Evolutionary conservation across 164 flowering plant species (phyloP).

Genomic region (Hamamelis virginiana): DNA sequence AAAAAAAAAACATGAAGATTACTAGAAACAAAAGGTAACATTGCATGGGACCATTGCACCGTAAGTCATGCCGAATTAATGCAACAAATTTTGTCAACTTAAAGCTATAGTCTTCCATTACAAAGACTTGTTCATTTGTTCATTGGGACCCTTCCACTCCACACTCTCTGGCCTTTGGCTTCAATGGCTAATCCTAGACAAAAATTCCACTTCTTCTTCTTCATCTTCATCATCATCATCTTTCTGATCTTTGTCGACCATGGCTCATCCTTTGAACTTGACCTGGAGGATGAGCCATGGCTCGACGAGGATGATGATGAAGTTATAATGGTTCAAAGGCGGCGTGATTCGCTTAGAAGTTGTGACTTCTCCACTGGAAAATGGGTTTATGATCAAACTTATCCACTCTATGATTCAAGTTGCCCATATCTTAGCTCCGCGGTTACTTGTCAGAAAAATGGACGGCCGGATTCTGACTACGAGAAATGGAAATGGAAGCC

Average conservation of each 20-base stretch:
- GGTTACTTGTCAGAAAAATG: constrained; percentile 65
- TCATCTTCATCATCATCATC: constrained; percentile 17
- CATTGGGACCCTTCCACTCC: no score
- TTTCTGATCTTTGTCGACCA: constrained; percentile 24
- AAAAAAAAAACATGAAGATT: constrained; percentile 8
- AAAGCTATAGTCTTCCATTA: no score
- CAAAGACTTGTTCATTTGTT: neutral
- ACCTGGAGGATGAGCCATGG: constrained; percentile 35
- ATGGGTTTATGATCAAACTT: constrained; percentile 72
- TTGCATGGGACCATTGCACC: constrained; percentile 3
- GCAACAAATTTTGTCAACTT: neutral
- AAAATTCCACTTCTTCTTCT: constrained; percentile 7
- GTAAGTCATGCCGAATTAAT: constrained; percentile 30
- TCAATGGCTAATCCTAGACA: constrained; percentile 20
- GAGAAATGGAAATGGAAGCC: constrained; percentile 88
- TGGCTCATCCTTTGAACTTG: constrained; percentile 22
- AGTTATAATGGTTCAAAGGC: constrained; percentile 36
- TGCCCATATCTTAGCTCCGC: constrained; percentile 74
- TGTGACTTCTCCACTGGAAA: constrained; percentile 66
- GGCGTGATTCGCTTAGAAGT: constrained; percentile 17
- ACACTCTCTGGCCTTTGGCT: neutral
- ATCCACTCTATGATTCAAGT: constrained; percentile 70
- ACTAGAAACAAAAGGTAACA: constrained; percentile 3
- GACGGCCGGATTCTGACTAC: constrained; percentile 83
- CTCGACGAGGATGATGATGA: constrained; percentile 46